Evolutionary conservation across 2,329 filamentous ascomycete genomes (phyloP), one percentile per base, ranked within the genome.

Genomic region (Tricladium varicosporioides): DNA sequence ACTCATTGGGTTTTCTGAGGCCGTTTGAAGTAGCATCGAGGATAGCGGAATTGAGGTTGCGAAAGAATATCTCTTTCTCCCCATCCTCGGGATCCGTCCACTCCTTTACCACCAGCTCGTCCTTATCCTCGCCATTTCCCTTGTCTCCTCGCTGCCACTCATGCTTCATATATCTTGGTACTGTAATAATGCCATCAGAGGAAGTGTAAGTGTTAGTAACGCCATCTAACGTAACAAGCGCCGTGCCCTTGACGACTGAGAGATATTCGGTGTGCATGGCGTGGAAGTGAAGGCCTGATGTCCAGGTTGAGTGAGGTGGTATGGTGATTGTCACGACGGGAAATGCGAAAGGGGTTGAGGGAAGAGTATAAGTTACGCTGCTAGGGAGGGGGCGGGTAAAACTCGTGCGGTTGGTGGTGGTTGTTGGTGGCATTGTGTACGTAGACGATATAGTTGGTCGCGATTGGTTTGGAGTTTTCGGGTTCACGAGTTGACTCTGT

Each of bases 191-290:
- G 2, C 62, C 62, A 19, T 58, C 48, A 8, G 19, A 7, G 0
- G 54, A 3, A 1, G 57, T 60, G 47, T 56, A 55, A 5, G 40
- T 56, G 11, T 45, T 16, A 1, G 58, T 58, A 10, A 14, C 43
- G 2, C 54, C 51, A 14, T 53, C 32, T n/a, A 62, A 44, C 5
- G 60, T 59, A 10, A 62, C 49, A 11, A 55, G 49, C 1, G 60
- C 62, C 1, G 44, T 43, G 5, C 62, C 62, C 13, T 51, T 48
- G 5, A 62, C 16, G 8, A 64, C 49, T 8, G 46, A 32, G 31
- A 64, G 60, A 46, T 54, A 62, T 44, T 64, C 62, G 4, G 60
- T 64, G 14, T 64, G 62, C 15, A 53, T 60, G 46, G 57, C 60
- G 46, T 64, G 62, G 56, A 53, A 62, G 43, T 63, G 60, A 5